phyloP scores from a whole-genome alignment of 805 yeast species.

The Tetrapisispora pingtungensis region DNA sequence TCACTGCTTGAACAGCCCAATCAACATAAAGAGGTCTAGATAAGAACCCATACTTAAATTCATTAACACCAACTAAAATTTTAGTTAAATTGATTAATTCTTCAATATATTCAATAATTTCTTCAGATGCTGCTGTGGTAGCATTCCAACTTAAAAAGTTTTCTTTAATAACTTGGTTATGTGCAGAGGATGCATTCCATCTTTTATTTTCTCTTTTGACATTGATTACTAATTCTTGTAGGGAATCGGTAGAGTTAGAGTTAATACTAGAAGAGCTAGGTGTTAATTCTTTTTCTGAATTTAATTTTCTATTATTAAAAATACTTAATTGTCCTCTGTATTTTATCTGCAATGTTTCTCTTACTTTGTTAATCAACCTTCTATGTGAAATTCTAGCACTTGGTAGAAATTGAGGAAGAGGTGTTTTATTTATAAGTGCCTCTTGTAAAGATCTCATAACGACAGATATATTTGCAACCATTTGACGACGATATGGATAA shows the following conservation, averaged over 20 bases:
- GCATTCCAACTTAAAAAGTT: constrained; percentile 44
- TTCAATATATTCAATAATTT: constrained; percentile 40
- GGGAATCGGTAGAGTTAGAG: constrained; percentile 14
- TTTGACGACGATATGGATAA: constrained; percentile 36
- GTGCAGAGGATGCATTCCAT: constrained; percentile 12
- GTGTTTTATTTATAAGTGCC: constrained; percentile 36
- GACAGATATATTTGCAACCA: constrained; percentile 33
- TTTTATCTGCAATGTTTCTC: constrained; percentile 28
- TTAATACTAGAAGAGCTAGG: neutral
- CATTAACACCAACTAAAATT: constrained; percentile 38
- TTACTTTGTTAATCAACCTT: constrained; percentile 35
- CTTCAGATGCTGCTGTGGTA: constrained; percentile 39
- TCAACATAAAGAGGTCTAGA: constrained; percentile 37
- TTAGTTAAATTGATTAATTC: constrained; percentile 35
- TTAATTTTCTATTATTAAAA: constrained; percentile 1
- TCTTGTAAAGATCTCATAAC: constrained; percentile 35
- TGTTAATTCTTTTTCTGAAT: neutral
- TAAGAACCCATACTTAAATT: constrained; percentile 42
- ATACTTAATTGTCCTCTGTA: constrained; percentile 7
- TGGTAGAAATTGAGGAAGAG: constrained; percentile 42
- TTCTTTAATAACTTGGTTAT: constrained; percentile 28
- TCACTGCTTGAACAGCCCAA: constrained; percentile 34
- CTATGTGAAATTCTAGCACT: constrained; percentile 40
- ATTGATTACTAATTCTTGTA: constrained; percentile 6
- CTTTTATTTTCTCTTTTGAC: neutral